A percentile compares a stretch with the other conserved stretches of the same genome.
phyloP scores from a whole-genome alignment of 495 filamentous ascomycete species.

The Aspergillus egyptiacus region DNA sequence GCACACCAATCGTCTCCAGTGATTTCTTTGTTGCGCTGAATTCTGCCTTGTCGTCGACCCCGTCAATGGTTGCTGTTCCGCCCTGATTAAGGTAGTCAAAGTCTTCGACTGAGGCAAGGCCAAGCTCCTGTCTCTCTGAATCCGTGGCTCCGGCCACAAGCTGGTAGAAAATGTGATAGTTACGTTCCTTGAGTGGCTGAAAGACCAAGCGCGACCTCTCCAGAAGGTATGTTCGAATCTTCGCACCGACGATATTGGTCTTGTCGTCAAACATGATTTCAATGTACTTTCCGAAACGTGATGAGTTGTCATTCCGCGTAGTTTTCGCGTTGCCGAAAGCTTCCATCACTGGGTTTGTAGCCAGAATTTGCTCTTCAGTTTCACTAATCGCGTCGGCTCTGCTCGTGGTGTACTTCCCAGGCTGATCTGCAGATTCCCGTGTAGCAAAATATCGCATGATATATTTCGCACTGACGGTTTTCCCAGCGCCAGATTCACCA shows the following conservation, averaged over 20 bases:
- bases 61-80: conserved; percentile 81
- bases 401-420: conserved; percentile 70
- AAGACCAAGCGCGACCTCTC: conserved; percentile 98
- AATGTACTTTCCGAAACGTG: conserved; percentile 98
- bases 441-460: conserved; percentile 99
- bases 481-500: conserved; percentile 95
- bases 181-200: conserved; percentile 93
- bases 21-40: conserved; percentile 84
- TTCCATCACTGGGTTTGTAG: conserved; percentile 99
- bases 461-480: conserved; percentile 99
- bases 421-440: conserved; percentile 86
- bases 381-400: conserved; percentile 89
- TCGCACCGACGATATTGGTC: conserved; percentile 95
- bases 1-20: conserved; percentile 80
- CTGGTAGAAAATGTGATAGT: conserved; percentile 99
- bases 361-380: conserved; percentile 96
- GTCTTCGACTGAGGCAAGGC: conserved; percentile 74
- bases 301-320: conserved; percentile 98
- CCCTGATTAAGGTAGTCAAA: conserved; percentile 97
- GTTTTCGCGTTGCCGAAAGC: conserved; percentile 99
- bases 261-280: conserved; percentile 98
- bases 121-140: conserved; percentile 68
- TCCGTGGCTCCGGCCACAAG: conserved; percentile 91
- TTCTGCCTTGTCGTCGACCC: conserved; percentile 92
- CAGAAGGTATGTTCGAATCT: conserved; percentile 91